phyloP scores from a whole-genome alignment of 2,329 filamentous ascomycete species.

The Stagonosporopsis vannaccii region DNA sequence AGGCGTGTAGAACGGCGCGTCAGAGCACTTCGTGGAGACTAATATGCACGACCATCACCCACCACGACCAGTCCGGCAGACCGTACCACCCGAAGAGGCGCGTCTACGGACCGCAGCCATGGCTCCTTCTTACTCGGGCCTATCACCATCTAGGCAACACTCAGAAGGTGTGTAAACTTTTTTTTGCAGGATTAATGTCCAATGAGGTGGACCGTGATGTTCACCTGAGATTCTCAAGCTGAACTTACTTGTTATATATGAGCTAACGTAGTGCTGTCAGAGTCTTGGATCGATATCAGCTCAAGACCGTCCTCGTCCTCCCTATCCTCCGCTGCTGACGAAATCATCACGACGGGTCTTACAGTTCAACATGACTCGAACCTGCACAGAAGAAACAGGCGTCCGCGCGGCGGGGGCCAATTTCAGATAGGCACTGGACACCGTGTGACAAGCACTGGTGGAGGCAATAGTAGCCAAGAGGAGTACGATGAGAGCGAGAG shows the following conservation, averaged over 20 bases:
- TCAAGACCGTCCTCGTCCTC: slow-evolving; percentile 95
- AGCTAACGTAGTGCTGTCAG: slow-evolving; percentile 57
- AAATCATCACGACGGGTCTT: slow-evolving; percentile 89
- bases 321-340: slow-evolving; percentile 81
- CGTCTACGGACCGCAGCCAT: slow-evolving; percentile 28
- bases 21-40: neutral
- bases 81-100: slow-evolving; percentile 24
- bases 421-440: slow-evolving; percentile 46
- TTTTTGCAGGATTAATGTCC: neutral
- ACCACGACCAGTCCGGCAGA: slow-evolving; percentile 31
- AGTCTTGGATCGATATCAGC: slow-evolving; percentile 95
- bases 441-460: slow-evolving; percentile 53
- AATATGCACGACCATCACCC: slow-evolving; percentile 41
- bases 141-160: slow-evolving; percentile 32
- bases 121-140: slow-evolving; percentile 29
- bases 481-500: slow-evolving; percentile 94
- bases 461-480: slow-evolving; percentile 83
- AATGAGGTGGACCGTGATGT: neutral
- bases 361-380: slow-evolving; percentile 73
- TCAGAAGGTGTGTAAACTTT: slow-evolving; percentile 36
- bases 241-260: neutral
- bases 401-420: slow-evolving; percentile 49
- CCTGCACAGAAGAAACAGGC: slow-evolving; percentile 64
- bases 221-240: neutral
- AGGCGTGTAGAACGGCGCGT: neutral